Evolutionary conservation across 345 rosid species (phyloP), one percentile per base, ranked within the genome.

Genomic region (Passiflora organensis): DNA sequence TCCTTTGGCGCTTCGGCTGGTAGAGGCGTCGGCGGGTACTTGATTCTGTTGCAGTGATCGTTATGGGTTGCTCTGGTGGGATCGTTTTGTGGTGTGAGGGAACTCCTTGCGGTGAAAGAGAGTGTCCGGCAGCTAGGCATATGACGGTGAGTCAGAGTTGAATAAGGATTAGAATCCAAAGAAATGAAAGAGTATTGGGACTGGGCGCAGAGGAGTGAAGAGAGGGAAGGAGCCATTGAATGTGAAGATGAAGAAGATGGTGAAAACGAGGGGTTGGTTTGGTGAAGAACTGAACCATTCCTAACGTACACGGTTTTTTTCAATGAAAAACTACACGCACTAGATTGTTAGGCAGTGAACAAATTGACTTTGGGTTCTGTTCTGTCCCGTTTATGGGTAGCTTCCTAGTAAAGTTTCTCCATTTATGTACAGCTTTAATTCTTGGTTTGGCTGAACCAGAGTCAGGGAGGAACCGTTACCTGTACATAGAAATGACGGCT

Each of bases 201-300:
- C 28, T 51, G 65, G 41, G 83, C 24, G 18, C 25, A 56, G 43
- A 65, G 44, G 36, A 66, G 68, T 36, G 82, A 73, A 17, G 69
- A 58, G 47, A 74, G 70, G 0, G 72, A 69, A 34, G 75, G 58
- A 15, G 70, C 63, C 41, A 81, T 77, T 78, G 71, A 73, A 15
- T 51, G 13, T 13, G 51, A 28, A 16, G 24, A 47, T 2, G 18
- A 18, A 0, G 48, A 15, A 12, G 13, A 15, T 3, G 15, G 43
- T 4, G 43, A 15, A 12, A 15, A 41, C 14, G 43, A 15, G 5
- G 13, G 43, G 9, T 41, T 41, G 43, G 13, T 12, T 41, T 2
- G 43, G n/a, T 13, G 43, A 41, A 41, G 43, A 28, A 28, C 8
- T 28, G 34, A 28, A 28, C 5, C 34, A 28, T 28, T 28, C 34